phyloP scores from a whole-genome alignment of 805 yeast species.

The Wickerhamiella cacticola region DNA sequence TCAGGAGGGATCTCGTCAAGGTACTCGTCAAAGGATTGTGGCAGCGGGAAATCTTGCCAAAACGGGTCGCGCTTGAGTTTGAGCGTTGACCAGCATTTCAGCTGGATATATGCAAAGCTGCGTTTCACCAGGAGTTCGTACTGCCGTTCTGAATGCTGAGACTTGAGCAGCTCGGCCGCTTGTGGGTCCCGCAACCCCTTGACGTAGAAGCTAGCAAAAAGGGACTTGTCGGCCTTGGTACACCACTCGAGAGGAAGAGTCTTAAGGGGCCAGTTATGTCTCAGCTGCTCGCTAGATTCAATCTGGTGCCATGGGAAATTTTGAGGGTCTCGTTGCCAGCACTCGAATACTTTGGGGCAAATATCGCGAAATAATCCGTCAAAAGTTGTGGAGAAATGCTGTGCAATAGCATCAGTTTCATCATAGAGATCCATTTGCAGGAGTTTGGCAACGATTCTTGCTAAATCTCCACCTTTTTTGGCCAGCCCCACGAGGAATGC shows the following conservation, averaged over 20 bases:
- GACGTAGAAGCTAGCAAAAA: conserved; percentile 6
- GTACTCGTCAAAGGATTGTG: neutral
- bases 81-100: neutral
- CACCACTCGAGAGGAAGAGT: conserved; percentile 4
- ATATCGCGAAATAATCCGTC: conserved; percentile 3
- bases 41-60: conserved; percentile 1
- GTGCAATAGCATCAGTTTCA: neutral
- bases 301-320: conserved; percentile 6
- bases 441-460: neutral
- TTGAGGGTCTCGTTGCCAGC: neutral
- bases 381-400: neutral
- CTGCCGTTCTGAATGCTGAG: neutral
- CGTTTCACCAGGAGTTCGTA: neutral
- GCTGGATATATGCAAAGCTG: neutral
- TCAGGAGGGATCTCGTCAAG: neutral
- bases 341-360: neutral
- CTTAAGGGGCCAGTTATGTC: neutral
- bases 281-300: neutral
- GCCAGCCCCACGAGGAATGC: neutral
- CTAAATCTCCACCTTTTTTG: neutral
- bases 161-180: neutral
- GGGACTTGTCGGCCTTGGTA: neutral
- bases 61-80: neutral
- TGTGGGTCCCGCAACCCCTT: neutral
- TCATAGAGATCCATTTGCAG: neutral